A percentile compares a stretch with the other conserved stretches of the same genome.
Evolutionary conservation across 2,329 filamentous ascomycete species (phyloP).

Genomic region (Penicillium vulpinum): DNA sequence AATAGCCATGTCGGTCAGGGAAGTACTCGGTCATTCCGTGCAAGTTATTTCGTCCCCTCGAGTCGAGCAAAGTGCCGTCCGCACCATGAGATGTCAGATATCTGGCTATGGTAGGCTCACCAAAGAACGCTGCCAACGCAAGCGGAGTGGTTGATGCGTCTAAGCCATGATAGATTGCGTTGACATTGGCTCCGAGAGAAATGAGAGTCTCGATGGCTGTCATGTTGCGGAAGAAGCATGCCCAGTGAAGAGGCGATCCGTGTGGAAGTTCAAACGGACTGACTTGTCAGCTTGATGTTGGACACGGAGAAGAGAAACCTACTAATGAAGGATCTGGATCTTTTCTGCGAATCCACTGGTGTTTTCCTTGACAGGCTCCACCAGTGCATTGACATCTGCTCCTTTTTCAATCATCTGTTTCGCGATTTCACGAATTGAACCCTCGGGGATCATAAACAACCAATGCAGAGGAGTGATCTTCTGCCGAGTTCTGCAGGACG

Average conservation of each 20-base stretch:
- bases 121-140: constrained; percentile 23
- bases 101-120: constrained; percentile 19
- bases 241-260: constrained; percentile 32
- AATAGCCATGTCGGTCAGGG: constrained; percentile 26
- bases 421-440: constrained; percentile 16
- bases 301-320: constrained; percentile 2
- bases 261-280: constrained; percentile 32
- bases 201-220: constrained; percentile 24
- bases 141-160: constrained; percentile 27
- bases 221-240: constrained; percentile 22
- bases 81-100: constrained; percentile 25
- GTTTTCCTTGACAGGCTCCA: constrained; percentile 20
- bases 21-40: constrained; percentile 25
- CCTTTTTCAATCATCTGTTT: constrained; percentile 21
- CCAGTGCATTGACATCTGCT: constrained; percentile 24
- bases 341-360: constrained; percentile 21
- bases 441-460: constrained; percentile 25
- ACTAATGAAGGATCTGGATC: constrained; percentile 30
- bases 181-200: constrained; percentile 26
- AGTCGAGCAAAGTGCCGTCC: constrained; percentile 20
- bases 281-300: constrained; percentile 1
- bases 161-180: constrained; percentile 20
- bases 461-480: constrained; percentile 28
- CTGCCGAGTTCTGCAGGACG: constrained; percentile 18
- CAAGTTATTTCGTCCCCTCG: constrained; percentile 25